Evolutionary conservation across 75 land plant species (phyloP).

Genomic region (Cryptomeria japonica): DNA sequence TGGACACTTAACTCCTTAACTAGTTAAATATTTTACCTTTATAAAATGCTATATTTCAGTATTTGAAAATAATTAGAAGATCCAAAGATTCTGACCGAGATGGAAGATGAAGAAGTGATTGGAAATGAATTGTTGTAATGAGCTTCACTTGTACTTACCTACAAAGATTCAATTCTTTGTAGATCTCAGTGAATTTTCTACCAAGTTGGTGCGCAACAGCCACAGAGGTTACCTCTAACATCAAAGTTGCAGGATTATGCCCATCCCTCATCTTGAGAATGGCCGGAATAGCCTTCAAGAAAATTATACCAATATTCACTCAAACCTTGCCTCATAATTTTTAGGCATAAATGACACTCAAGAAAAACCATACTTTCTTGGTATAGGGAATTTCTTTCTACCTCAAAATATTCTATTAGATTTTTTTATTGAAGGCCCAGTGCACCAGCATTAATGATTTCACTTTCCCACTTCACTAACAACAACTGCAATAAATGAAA

Average conservation of each 20-base stretch:
- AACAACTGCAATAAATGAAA: slow-evolving; percentile 43
- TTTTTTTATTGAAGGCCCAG: slow-evolving; percentile 53
- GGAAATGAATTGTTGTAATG: not conserved
- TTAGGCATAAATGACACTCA: not conserved
- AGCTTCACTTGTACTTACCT: slow-evolving; percentile 11
- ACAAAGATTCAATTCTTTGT: slow-evolving; percentile 12
- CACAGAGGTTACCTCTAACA: slow-evolving; percentile 31
- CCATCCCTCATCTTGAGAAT: slow-evolving; percentile 27
- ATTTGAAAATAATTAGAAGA: not conserved
- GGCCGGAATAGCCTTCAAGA: slow-evolving; percentile 18
- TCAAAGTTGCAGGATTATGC: slow-evolving; percentile 34
- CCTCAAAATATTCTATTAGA: slow-evolving; percentile 70
- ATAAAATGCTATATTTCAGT: not conserved
- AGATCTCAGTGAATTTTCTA: slow-evolving; percentile 24
- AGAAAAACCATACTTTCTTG: not conserved
- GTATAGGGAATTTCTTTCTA: not conserved
- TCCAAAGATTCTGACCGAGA: not conserved
- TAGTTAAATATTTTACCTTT: slow-evolving; percentile 17
- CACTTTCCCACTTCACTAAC: slow-evolving; percentile 69
- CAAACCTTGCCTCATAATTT: not conserved
- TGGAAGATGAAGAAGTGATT: not conserved
- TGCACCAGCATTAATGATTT: slow-evolving; percentile 54
- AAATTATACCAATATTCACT: not conserved
- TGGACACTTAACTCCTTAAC: slow-evolving; percentile 25
- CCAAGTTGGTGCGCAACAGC: slow-evolving; percentile 9